Evolutionary conservation across 2,329 filamentous ascomycete species (phyloP), one percentile per base, ranked within the genome.

Genomic region (Xylaria sp.): DNA sequence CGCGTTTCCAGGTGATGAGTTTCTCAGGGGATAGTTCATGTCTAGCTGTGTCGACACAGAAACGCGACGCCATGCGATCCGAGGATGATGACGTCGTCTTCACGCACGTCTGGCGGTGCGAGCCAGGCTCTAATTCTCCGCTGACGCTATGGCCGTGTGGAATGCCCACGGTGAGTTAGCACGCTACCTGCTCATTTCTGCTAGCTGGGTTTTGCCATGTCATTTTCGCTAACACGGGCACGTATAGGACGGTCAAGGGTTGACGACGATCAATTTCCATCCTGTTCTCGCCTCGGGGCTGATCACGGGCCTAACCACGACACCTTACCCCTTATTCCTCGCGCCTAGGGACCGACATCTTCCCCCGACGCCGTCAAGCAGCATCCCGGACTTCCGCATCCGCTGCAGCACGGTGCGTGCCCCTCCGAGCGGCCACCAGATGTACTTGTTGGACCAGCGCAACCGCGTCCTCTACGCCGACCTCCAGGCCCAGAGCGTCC

Each of bases 81-180:
- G 53, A 67, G 12, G 64, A 66, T 35, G 68, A 67, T 50, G 68
- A 64, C 40, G 50, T 63, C n/a, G 66, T 69, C 18, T 66, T 47
- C 48, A 69, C 50, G 8, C 47, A 62, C 50, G 53, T 57, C 16
- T 62, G 60, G 60, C 60, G 48, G 1, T 62, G 60, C 53, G 53
- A 50, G 29, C 61, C 62, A 12, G 42, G 53, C 12, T 50, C 44
- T 8, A 62, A 62, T 27, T 48, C 37, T 6, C 61, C 62, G n/a
- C 10, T 62, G 48, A 57, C 29, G 48, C 42, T 65, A 2, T 69
- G 57, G 62, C 42, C 57, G 10, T 65, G 62, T 18, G 40, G 37
- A 53, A 61, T 69, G 62, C 62, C 66, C 16, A 61, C 66, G 18
- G 57, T 57, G 21, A 69, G 62, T 51, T 18, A 18, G 8, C n/a